Base-by-base conservation (phyloP, 2,329 filamentous ascomycete species). In the Graphium sp. region DNA sequence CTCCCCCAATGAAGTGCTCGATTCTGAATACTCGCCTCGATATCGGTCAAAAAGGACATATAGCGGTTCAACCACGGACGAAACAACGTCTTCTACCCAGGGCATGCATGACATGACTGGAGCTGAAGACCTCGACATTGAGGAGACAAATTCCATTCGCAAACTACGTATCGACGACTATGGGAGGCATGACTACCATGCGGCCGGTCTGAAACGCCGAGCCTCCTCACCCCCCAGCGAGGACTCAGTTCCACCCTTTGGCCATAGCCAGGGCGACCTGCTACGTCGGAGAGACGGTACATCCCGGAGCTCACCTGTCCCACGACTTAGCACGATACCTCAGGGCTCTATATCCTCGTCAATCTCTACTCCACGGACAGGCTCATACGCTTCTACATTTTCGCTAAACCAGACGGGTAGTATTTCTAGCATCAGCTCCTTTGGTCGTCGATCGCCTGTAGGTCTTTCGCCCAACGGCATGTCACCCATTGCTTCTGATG, bases 161-260 rank as follows among this genome's bases (percentile, higher is more conserved):
- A 58, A 48, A 45, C 52, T 66, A 7, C 56, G 59, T 13, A 53
- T 65, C 13, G 62, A 68, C 26, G 63, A 62, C 27, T 35, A 43
- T 6, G 44, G 40, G 24, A 46, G 36, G 29, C n/a, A n/a, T n/a
- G 52, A 56, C 16, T 52, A 48, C 34, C 50, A 60, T 23, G 44
- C 54, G 3, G 41, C 47, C 7, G 62, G 64, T 6, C 58, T 59
- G 34, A 72, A 72, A 47, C 57, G 66, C 26, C 54, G 66, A 22
- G 66, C 66, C 2, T 64, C 62, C 1, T 70, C 65, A 16, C 65
- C 66, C 2, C 60, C 56, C 0, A 49, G 52, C 3, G 62, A 62
- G 8, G 62, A 67, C 17, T 43, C 53, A 6, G 40, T 51, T 12
- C 38, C 54, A n/a, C 50, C 52, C 32, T 47, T 41, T 11, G 43